Base-by-base conservation (phyloP, 1,284 basidiomycete genomes). In the Leccinum griseonigrum region DNA sequence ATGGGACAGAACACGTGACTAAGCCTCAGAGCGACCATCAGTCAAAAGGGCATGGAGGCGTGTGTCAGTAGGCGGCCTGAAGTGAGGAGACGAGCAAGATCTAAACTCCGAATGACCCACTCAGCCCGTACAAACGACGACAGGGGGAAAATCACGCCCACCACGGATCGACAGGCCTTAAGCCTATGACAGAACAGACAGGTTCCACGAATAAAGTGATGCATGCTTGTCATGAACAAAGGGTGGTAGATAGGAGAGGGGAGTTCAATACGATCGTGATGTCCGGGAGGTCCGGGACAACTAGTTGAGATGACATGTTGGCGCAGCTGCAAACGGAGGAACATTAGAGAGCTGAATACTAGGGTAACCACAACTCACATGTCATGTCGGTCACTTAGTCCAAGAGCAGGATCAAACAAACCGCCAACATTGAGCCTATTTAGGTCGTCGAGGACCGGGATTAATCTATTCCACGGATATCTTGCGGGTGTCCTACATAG, bases 241-340 rank as follows among this genome's bases (percentile, higher is more conserved):
- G 97, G 97, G 74, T 99, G 97, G 75, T 93, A 99, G 13, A 99
- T 94, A 28, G 97, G 95, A 22, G 92, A 85, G 11, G 97, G 95
- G 5, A 99, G 86, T 69, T 98, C 95, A 67, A 99, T 97, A 77
- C 99, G 97, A n/a, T 97, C 97, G 80, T 94, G 99, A 77, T 99
- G 97, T 7, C 97, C 97, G 0, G 97, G 96, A 75, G 22, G 22
- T 22, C 22, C 97, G 99, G 64, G 91, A 89, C 77, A 91, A 98
- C 71, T 94, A 95, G 55, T 88, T 92, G 67, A 97, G 85, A 60
- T 86, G 88, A 76, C 97, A 99, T 76, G 97, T 98, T 67, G 91
- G 22, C 81, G 76, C 97, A 99, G 65, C 96, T 98, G 73, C 40
- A 62, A 18, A 48, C 38, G 46, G 48, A 64, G 32, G 60, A 54